Evolutionary conservation across 2,329 filamentous ascomycete species (phyloP).

Genomic region (Phyllosticta paracitricarpa): DNA sequence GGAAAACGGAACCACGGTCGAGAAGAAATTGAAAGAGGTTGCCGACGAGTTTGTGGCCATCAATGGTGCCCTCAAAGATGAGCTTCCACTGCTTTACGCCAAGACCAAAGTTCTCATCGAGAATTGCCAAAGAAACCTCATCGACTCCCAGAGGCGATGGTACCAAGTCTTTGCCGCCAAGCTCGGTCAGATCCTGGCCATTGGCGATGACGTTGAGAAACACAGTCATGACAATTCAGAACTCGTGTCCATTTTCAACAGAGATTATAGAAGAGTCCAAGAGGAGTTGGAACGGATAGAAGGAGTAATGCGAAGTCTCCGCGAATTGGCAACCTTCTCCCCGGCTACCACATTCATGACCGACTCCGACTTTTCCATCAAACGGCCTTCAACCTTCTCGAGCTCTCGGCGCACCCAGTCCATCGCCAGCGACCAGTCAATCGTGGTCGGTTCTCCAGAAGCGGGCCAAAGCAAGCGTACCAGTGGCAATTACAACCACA

Average conservation of each 20-base stretch:
- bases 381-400: constrained; percentile 29
- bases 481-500: constrained; percentile 9
- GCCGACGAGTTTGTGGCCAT: constrained; percentile 85
- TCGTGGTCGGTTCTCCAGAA: constrained; percentile 5
- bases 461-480: constrained; percentile 1
- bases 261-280: constrained; percentile 69
- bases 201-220: constrained; percentile 30
- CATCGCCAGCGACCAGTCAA: constrained; percentile 28
- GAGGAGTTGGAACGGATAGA: constrained; percentile 56
- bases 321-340: constrained; percentile 57
- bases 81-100: constrained; percentile 73
- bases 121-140: constrained; percentile 71
- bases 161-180: constrained; percentile 61
- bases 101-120: constrained; percentile 78
- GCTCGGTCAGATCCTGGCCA: constrained; percentile 44
- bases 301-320: constrained; percentile 66
- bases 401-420: constrained; percentile 34
- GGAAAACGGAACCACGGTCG: constrained; percentile 72
- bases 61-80: constrained; percentile 87
- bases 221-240: constrained; percentile 57
- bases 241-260: constrained; percentile 67
- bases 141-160: constrained; percentile 77
- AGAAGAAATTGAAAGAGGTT: constrained; percentile 73
- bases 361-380: constrained; percentile 26
- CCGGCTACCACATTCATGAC: constrained; percentile 35